phyloP scores from a whole-genome alignment of 2,329 filamentous ascomycete species.

The Sporothrix euskadiensis region DNA sequence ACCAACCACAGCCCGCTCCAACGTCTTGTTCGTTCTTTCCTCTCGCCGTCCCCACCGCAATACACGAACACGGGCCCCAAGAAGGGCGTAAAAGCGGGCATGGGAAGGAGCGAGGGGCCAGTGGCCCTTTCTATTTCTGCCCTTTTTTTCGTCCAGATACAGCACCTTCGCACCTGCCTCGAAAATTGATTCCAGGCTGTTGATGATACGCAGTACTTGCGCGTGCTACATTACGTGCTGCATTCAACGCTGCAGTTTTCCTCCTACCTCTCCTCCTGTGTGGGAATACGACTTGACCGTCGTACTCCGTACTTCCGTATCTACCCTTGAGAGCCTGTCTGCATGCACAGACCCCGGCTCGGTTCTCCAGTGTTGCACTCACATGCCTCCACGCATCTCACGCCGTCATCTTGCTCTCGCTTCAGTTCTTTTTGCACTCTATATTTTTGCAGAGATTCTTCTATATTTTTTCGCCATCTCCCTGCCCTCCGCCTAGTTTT shows the following conservation, averaged over 20 bases:
- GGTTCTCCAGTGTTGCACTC: background rate
- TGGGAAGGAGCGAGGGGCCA: background rate
- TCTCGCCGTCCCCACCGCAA: constrained; percentile 3
- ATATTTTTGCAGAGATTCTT: background rate
- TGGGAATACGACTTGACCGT: background rate
- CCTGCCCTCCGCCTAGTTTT: background rate
- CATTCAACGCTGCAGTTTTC: constrained; percentile 24
- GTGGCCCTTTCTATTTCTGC: background rate
- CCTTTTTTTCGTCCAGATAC: background rate
- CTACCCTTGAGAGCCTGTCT: background rate
- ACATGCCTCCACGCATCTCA: constrained; percentile 9
- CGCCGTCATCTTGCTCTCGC: constrained; percentile 8
- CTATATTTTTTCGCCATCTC: background rate
- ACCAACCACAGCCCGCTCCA: background rate
- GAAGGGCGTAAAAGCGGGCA: constrained; percentile 12
- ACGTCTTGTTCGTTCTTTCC: background rate
- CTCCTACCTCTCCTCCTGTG: background rate
- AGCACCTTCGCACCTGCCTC: background rate
- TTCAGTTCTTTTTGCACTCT: background rate
- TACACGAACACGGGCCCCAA: background rate
- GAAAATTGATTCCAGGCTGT: background rate
- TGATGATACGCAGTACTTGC: background rate
- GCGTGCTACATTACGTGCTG: constrained; percentile 16
- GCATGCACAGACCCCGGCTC: background rate
- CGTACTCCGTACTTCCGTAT: background rate